phyloP scores from a whole-genome alignment of 139 green algal species.

The Bryopsis sp. region DNA sequence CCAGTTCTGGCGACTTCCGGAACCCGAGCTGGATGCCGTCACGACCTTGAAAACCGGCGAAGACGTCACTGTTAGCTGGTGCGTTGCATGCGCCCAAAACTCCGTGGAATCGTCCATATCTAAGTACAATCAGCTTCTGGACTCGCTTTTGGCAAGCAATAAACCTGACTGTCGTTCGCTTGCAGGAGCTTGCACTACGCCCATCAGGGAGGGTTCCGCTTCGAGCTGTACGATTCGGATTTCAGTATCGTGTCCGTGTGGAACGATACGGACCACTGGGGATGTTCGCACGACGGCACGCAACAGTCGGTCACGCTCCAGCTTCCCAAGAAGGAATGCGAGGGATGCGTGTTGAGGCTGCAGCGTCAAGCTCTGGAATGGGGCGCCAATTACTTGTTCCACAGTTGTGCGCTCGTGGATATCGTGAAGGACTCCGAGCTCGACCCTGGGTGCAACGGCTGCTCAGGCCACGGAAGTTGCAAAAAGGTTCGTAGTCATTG shows the following conservation, averaged over 20 bases:
- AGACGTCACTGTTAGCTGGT: slow-evolving; percentile 20
- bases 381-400: slow-evolving; percentile 23
- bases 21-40: background rate
- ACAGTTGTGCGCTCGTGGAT: slow-evolving; percentile 21
- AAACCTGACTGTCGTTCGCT: too few relatives aligned
- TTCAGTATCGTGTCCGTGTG: background rate
- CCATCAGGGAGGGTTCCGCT: slow-evolving; percentile 23
- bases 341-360: slow-evolving; percentile 20
- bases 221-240: slow-evolving; percentile 24
- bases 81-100: background rate
- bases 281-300: slow-evolving; percentile 20
- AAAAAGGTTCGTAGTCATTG: background rate
- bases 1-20: slow-evolving; percentile 17
- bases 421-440: slow-evolving; percentile 17
- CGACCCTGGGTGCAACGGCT: slow-evolving; percentile 18
- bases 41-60: slow-evolving; percentile 13
- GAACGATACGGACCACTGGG: slow-evolving; percentile 19
- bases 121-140: background rate
- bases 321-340: slow-evolving; percentile 15
- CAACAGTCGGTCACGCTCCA: background rate
- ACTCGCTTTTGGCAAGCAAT: background rate
- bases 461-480: slow-evolving; percentile 21
- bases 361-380: slow-evolving; percentile 25
- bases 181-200: slow-evolving; percentile 24
- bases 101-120: background rate